phyloP scores from a whole-genome alignment of 2,329 filamentous ascomycete genomes.

The Plenodomus biglobosus region DNA sequence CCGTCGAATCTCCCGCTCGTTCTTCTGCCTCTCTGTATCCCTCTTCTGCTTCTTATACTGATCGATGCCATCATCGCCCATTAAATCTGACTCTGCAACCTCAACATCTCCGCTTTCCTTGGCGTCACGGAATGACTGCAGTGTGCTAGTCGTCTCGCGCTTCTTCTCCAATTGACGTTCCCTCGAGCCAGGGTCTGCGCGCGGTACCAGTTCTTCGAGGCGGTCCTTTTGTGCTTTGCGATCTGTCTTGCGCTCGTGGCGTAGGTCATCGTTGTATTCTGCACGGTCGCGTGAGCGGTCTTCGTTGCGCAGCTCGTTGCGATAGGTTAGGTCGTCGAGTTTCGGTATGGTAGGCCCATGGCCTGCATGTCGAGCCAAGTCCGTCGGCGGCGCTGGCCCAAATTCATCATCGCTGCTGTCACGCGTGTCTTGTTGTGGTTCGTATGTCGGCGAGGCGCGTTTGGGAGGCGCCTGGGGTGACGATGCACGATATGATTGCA shows the following conservation, averaged over 20 bases:
- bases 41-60: conserved; percentile 66
- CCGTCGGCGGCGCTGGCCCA: conserved; percentile 54
- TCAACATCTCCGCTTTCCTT: conserved; percentile 66
- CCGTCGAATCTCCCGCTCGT: conserved; percentile 76
- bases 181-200: conserved; percentile 77
- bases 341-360: conserved; percentile 67
- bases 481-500: conserved; percentile 20
- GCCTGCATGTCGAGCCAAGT: conserved; percentile 27
- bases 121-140: conserved; percentile 69
- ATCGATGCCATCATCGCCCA: conserved; percentile 71
- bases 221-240: conserved; percentile 68
- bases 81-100: conserved; percentile 71
- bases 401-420: conserved; percentile 49
- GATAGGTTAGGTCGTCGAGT: conserved; percentile 70
- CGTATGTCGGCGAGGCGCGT: conserved; percentile 27
- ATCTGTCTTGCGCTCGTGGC: conserved; percentile 64
- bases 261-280: conserved; percentile 55
- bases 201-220: conserved; percentile 78
- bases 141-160: conserved; percentile 68
- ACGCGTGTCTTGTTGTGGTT: conserved; percentile 7
- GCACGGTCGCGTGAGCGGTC: conserved; percentile 54
- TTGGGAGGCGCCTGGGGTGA: conserved; percentile 13
- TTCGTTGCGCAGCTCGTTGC: conserved; percentile 60
- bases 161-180: conserved; percentile 89
- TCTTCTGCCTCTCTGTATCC: conserved; percentile 70